These are phyloP conservation scores for Trypanosoma mega DNA, from an alignment of 208 protist genomes.

Conservation along the genomic window DNA sequence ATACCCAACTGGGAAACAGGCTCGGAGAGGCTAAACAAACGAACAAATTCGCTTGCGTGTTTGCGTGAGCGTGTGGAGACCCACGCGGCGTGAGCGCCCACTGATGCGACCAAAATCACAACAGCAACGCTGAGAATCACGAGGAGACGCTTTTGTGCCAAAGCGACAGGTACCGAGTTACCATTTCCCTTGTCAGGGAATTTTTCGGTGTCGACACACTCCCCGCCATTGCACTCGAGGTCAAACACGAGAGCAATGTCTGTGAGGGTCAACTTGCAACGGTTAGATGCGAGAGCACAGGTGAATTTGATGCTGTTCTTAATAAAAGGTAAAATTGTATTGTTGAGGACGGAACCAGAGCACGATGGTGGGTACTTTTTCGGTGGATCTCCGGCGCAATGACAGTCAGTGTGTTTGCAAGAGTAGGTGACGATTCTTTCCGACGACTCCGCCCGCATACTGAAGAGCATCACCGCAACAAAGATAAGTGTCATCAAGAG, in stretches of 20 bases:
- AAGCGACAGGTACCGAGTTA: not conserved
- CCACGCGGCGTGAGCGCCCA: slow-evolving; percentile 35
- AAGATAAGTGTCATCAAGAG: slow-evolving; percentile 44
- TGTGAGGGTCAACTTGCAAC: slow-evolving; percentile 51
- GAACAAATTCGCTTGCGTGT: slow-evolving; percentile 50
- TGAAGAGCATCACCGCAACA: slow-evolving; percentile 58
- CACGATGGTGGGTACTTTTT: slow-evolving; percentile 60
- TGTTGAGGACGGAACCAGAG: slow-evolving; percentile 50
- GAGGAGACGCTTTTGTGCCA: slow-evolving; percentile 9
- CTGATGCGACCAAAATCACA: slow-evolving; percentile 28
- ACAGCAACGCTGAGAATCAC: slow-evolving; percentile 7
- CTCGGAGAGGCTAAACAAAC: slow-evolving; percentile 47
- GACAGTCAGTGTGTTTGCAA: slow-evolving; percentile 61
- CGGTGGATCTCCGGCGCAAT: slow-evolving; percentile 68
- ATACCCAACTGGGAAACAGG: too few relatives aligned
- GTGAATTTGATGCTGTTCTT: slow-evolving; percentile 52
- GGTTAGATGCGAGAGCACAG: slow-evolving; percentile 33
- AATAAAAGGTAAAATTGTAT: slow-evolving; percentile 55
- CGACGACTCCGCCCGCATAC: slow-evolving; percentile 36
- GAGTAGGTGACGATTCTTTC: slow-evolving; percentile 47
- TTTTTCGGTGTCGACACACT: slow-evolving; percentile 60
- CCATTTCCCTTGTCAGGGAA: slow-evolving; percentile 39
- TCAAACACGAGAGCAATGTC: slow-evolving; percentile 73
- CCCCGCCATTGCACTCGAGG: slow-evolving; percentile 56
- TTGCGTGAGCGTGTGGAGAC: slow-evolving; percentile 28